Evolutionary conservation across 2,329 filamentous ascomycete species (phyloP).

Genomic region (Lachnellula hyalina): DNA sequence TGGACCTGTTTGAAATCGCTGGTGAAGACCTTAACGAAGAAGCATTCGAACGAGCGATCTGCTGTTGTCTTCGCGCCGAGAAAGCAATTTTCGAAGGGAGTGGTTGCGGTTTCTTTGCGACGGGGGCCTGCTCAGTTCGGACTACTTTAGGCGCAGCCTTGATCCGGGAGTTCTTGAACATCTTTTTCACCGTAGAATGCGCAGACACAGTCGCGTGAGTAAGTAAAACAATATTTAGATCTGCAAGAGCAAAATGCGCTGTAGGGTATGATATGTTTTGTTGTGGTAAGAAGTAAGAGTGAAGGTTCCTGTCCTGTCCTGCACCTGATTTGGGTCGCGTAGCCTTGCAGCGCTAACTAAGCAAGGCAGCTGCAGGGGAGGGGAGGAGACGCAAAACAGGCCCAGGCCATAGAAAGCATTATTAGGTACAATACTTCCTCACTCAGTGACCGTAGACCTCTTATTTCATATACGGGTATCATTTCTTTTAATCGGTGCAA

Average conservation of each 20-base stretch:
- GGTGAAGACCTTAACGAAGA: constrained; percentile 4
- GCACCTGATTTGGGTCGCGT: neutral
- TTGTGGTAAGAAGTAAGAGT: too few relatives aligned
- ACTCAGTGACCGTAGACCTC: too few relatives aligned
- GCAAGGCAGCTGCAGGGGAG: too few relatives aligned
- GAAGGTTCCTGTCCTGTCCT: too few relatives aligned
- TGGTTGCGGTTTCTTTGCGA: constrained; percentile 8
- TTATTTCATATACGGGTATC: constrained; percentile 1
- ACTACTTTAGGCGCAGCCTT: constrained; percentile 11
- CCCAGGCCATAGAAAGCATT: too few relatives aligned
- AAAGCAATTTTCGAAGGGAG: constrained; percentile 11
- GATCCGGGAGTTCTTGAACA: constrained; percentile 11
- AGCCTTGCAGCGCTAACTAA: too few relatives aligned
- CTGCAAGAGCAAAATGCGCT: neutral
- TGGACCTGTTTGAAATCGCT: constrained; percentile 4
- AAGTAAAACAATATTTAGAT: neutral
- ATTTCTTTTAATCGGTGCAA: neutral
- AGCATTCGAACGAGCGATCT: neutral
- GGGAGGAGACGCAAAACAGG: too few relatives aligned
- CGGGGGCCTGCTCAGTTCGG: constrained; percentile 6
- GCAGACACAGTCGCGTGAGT: neutral
- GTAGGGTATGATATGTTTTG: neutral
- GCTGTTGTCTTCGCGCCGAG: neutral
- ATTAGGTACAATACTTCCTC: too few relatives aligned
- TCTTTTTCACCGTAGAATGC: neutral